Percentiles rank a stretch among this genome's conserved stretches.
phyloP scores from a whole-genome alignment of 129 eudicot genomes.

The Dittrichia graveolens region DNA sequence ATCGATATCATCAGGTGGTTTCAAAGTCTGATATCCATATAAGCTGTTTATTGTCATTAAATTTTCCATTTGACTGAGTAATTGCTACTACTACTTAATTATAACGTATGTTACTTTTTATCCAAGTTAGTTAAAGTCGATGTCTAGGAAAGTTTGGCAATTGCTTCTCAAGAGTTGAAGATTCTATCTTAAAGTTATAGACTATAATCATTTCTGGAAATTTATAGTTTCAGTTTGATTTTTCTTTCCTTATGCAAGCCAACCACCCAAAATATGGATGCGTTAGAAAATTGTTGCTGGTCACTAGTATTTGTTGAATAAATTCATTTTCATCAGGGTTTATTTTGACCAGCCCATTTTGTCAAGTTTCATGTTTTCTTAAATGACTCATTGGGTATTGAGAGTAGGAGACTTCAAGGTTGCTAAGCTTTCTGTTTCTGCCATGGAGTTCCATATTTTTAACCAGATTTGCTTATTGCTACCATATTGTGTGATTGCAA shows the following conservation, averaged over 20 bases:
- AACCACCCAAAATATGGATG: background rate
- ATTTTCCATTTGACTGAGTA: conserved; percentile 15
- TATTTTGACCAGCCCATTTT: too few relatives aligned
- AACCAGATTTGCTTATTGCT: too few relatives aligned
- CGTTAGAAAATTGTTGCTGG: background rate
- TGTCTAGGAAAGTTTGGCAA: background rate
- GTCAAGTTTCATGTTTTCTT: too few relatives aligned
- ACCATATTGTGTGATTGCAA: too few relatives aligned
- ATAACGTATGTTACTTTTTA: background rate
- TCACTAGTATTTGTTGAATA: background rate
- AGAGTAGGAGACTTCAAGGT: too few relatives aligned
- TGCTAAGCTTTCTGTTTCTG: too few relatives aligned
- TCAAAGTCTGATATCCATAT: background rate
- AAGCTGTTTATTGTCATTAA: background rate
- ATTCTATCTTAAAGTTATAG: background rate
- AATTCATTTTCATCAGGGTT: conserved; percentile 5
- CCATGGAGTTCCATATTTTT: too few relatives aligned
- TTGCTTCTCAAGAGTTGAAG: conserved; percentile 11
- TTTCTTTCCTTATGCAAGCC: background rate
- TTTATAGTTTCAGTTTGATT: background rate
- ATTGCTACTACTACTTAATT: background rate
- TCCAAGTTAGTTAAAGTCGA: background rate
- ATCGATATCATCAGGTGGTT: conserved; percentile 79
- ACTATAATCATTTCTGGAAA: background rate
- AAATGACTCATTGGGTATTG: too few relatives aligned